phyloP scores from a whole-genome alignment of 371 early-diverging fungal genomes.

The Mucor sp. region DNA sequence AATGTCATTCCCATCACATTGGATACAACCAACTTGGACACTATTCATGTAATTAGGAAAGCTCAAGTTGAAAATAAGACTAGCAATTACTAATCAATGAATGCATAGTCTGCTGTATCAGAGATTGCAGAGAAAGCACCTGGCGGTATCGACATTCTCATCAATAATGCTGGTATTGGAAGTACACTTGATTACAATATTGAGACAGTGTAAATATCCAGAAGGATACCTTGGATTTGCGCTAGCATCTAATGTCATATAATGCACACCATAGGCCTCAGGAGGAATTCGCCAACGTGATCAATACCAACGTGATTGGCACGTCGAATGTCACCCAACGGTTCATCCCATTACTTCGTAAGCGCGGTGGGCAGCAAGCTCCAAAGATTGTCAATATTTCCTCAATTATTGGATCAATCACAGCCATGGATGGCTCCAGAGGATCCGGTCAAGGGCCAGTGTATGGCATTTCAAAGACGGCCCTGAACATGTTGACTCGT shows the following conservation, averaged over 20 bases:
- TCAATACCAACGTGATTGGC: constrained; percentile 23
- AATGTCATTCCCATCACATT: constrained; percentile 27
- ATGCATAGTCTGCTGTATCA: constrained; percentile 21
- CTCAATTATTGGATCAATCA: constrained; percentile 20
- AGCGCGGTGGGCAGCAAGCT: constrained; percentile 10
- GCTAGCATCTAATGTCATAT: not conserved
- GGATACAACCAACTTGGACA: constrained; percentile 23
- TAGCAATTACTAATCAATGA: not conserved
- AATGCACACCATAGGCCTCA: not conserved
- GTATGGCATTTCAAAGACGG: constrained; percentile 25
- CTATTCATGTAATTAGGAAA: constrained; percentile 28
- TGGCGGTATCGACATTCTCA: constrained; percentile 33
- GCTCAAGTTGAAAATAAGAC: not conserved
- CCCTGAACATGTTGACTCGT: constrained; percentile 24
- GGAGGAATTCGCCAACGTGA: not conserved
- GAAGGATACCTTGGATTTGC: not conserved
- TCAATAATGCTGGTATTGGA: constrained; percentile 40
- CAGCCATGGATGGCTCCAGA: not conserved
- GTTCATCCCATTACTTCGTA: constrained; percentile 26
- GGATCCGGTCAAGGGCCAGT: constrained; percentile 1
- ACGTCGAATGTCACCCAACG: constrained; percentile 10
- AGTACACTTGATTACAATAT: not conserved
- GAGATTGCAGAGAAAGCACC: constrained; percentile 16
- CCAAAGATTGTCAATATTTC: constrained; percentile 27
- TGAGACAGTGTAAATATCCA: not conserved